Percentiles rank a stretch among this genome's conserved stretches.
These are phyloP conservation scores for Citeromyces matritensis DNA, from an alignment of 805 yeast species.

Conservation along the genomic window DNA sequence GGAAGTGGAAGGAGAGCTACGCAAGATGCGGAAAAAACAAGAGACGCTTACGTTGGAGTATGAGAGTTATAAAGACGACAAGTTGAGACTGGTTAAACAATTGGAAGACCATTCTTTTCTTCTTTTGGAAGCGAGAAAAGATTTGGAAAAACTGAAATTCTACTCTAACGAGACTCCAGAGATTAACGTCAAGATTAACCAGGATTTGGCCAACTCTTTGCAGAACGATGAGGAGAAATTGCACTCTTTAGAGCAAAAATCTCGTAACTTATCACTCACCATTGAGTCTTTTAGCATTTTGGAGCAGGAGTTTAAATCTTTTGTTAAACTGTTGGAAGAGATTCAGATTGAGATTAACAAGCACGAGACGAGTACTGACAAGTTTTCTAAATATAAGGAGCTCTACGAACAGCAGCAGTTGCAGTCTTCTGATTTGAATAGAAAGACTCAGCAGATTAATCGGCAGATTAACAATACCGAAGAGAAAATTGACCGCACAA, in stretches of 20 bases:
- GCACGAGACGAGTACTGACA: constrained; percentile 23
- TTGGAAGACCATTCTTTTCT: constrained; percentile 47
- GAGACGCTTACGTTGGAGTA: constrained; percentile 49
- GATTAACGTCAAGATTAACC: constrained; percentile 32
- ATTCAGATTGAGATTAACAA: constrained; percentile 26
- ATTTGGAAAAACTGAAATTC: constrained; percentile 40
- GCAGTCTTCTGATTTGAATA: constrained; percentile 21
- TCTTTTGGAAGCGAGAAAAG: constrained; percentile 38
- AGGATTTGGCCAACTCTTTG: constrained; percentile 32
- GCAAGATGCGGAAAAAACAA: constrained; percentile 44
- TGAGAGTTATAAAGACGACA: constrained; percentile 46
- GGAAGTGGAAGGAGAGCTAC: constrained; percentile 44
- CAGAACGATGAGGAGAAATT: constrained; percentile 21
- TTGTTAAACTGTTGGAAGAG: constrained; percentile 31
- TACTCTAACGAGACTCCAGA: constrained; percentile 50
- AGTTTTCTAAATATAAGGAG: constrained; percentile 23
- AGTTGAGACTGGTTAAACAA: constrained; percentile 37
- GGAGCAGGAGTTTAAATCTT: constrained; percentile 26
- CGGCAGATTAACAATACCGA: constrained; percentile 31
- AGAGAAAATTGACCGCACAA: constrained; percentile 29
- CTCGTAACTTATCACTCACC: constrained; percentile 35
- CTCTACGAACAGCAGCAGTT: constrained; percentile 19
- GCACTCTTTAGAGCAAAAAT: constrained; percentile 25
- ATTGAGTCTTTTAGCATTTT: constrained; percentile 42
- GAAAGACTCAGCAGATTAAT: constrained; percentile 29